A percentile compares a stretch with the other conserved stretches of the same genome.
These are phyloP conservation scores for Penicillium coprophilum DNA, from an alignment of 495 filamentous ascomycete genomes.

Conservation along the genomic window DNA sequence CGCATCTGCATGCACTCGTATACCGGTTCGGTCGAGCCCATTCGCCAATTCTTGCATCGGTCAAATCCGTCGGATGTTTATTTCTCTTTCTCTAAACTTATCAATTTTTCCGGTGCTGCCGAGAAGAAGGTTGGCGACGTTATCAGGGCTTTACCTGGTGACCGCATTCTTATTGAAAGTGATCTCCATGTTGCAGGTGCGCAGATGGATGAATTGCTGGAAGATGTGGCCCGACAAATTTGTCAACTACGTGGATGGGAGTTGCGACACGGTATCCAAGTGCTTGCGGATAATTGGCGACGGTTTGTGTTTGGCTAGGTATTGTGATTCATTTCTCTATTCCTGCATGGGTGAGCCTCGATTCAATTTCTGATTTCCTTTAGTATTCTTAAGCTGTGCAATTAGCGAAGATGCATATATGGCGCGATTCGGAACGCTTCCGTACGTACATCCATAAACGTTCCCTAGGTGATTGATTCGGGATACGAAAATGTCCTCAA, in stretches of 20 bases:
- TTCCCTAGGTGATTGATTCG: not conserved
- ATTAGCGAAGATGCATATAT: conserved; percentile 3
- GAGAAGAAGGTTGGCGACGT: conserved; percentile 57
- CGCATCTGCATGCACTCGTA: conserved; percentile 94
- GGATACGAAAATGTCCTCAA: not conserved
- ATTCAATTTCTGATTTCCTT: not conserved
- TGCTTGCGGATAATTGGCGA: conserved; percentile 75
- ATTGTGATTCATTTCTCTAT: not conserved
- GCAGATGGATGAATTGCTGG: conserved; percentile 75
- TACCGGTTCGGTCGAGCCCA: conserved; percentile 71
- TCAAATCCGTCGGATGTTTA: conserved; percentile 75
- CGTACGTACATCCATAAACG: not conserved
- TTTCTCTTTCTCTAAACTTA: conserved; percentile 82
- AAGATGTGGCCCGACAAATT: conserved; percentile 68
- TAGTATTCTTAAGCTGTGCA: not conserved
- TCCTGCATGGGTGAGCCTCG: not conserved
- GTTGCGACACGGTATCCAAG: conserved; percentile 66
- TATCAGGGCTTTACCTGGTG: conserved; percentile 72
- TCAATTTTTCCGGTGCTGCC: conserved; percentile 69
- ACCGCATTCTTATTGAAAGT: conserved; percentile 82
- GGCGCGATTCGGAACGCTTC: not conserved
- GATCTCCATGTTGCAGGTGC: conserved; percentile 84
- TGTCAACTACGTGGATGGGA: conserved; percentile 78
- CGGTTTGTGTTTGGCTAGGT: conserved; percentile 69
- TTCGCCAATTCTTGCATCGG: conserved; percentile 75